A percentile compares a stretch with the other conserved stretches of the same genome.
Conservation (phyloP, 345 rosid species). For the Aurinia saxatilis region DNA sequence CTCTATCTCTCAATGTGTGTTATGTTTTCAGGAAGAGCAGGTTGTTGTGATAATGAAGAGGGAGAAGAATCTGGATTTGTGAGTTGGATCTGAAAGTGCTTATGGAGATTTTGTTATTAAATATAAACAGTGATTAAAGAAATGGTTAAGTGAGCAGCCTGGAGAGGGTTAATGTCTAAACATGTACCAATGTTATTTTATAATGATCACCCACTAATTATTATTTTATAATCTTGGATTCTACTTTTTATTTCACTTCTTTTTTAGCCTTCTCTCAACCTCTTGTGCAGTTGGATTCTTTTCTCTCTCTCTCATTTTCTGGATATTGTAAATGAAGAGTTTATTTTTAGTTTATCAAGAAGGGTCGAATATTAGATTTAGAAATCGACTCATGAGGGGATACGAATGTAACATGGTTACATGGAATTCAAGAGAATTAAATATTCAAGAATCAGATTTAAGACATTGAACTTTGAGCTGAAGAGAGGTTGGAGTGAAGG, state of each 20-base stretch:
- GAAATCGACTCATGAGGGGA: neutral
- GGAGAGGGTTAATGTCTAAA: conserved; percentile 29
- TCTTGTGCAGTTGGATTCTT: conserved; percentile 12
- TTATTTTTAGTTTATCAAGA: neutral
- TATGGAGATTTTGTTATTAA: conserved; percentile 8
- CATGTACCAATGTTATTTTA: conserved; percentile 22
- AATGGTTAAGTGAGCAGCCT: conserved; percentile 46
- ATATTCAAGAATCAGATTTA: neutral
- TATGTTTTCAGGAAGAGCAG: conserved; percentile 21
- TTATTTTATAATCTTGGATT: conserved; percentile 17
- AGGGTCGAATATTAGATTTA: neutral
- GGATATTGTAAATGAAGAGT: neutral
- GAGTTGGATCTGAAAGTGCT: conserved; percentile 54
- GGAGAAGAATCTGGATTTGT: conserved; percentile 41
- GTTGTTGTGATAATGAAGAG: conserved; percentile 35
- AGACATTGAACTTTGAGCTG: conserved; percentile 25
- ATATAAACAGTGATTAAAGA: conserved; percentile 21
- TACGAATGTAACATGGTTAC: conserved; percentile 8
- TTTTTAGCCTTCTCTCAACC: conserved; percentile 5
- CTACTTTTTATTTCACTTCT: neutral
- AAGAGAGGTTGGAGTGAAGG: conserved; percentile 17
- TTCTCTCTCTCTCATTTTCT: conserved; percentile 3
- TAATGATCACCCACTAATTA: conserved; percentile 30
- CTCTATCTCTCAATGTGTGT: conserved; percentile 22
- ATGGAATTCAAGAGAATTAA: neutral